Base-by-base conservation (phyloP, 1,284 basidiomycete genomes). In the Apiotrichum sp. region DNA sequence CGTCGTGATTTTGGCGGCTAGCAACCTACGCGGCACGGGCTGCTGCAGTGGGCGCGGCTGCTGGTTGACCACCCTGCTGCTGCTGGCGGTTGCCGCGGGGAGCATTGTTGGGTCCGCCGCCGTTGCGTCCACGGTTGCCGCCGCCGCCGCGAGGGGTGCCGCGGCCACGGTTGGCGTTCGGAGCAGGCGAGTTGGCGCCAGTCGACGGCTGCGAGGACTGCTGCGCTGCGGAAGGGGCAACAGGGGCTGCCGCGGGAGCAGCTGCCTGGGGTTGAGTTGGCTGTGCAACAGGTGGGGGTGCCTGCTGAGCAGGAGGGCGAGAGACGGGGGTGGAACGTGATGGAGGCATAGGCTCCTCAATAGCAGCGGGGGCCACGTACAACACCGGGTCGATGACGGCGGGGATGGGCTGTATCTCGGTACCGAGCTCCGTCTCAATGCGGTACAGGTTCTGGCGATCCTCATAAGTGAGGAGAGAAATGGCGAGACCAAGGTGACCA, bases 361-460 rank as follows among this genome's bases (percentile, higher is more conserved):
- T 64, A 11, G 65, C 59, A 11, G 64, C 64, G 13, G 77, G 77
- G 10, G 89, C 86, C 52, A 95, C 91, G 74, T 98, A 98, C 52
- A 98, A 78, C n/a, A 87, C 86, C 68, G 88, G 89, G 75, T 97
- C 93, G 67, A 98, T 96, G 48, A 78, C 82, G 67, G 88, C 85
- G 3, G 95, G 95, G 69, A 98, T 98, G 16, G 95, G 89, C 70
- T 90, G 87, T 69, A 98, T 98, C 79, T 98, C 95, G 41, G 93
- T 98, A 14, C 95, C 96, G 40, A 98, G 83, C 77, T 98, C 95
- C 76, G 96, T 91, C 77, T 98, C 96, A 69, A 98, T 98, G 67
- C 89, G 86, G 79, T 98, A 98, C 49, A 98, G 80, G 77, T 96
- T 96, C 82, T 97, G 98, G 56, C 95, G 81, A 73, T 98, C 95